Evolutionary conservation across 2,329 filamentous ascomycete genomes (phyloP).

Genomic region (Aspergillus bombycis): DNA sequence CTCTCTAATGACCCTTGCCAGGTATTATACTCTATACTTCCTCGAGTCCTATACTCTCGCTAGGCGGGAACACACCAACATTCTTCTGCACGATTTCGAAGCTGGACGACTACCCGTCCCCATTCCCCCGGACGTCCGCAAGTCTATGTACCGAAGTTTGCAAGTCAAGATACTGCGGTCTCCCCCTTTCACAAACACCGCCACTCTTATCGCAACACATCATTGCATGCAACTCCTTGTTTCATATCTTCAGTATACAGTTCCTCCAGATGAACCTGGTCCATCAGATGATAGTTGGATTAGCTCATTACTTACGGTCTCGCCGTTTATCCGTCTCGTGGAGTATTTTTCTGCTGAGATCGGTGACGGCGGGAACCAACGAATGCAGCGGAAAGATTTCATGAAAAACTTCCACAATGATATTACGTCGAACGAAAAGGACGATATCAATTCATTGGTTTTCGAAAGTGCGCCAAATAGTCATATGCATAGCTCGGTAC

Average conservation of each 20-base stretch:
- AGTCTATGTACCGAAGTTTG: slow-evolving; percentile 39
- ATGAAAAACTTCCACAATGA: slow-evolving; percentile 49
- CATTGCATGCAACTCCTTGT: slow-evolving; percentile 47
- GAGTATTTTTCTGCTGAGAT: slow-evolving; percentile 50
- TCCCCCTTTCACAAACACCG: slow-evolving; percentile 45
- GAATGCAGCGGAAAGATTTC: slow-evolving; percentile 45
- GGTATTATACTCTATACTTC: slow-evolving; percentile 47
- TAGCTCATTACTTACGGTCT: slow-evolving; percentile 43
- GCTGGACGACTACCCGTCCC: slow-evolving; percentile 42
- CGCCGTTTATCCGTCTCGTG: slow-evolving; percentile 43
- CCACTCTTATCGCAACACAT: slow-evolving; percentile 44
- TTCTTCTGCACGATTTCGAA: slow-evolving; percentile 42
- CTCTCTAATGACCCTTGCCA: slow-evolving; percentile 18
- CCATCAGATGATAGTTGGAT: slow-evolving; percentile 43
- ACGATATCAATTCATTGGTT: slow-evolving; percentile 42
- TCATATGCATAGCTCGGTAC: slow-evolving; percentile 35
- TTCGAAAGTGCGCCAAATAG: slow-evolving; percentile 35
- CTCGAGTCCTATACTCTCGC: slow-evolving; percentile 44
- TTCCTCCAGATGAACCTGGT: slow-evolving; percentile 37
- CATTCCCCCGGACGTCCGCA: slow-evolving; percentile 37
- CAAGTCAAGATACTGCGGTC: slow-evolving; percentile 42
- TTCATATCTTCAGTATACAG: slow-evolving; percentile 42
- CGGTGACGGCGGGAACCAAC: slow-evolving; percentile 44
- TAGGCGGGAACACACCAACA: slow-evolving; percentile 41
- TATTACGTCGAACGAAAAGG: slow-evolving; percentile 39